Evolutionary conservation across 148 eudicot species (phyloP).

Genomic region (Salicornia ramosissima): DNA sequence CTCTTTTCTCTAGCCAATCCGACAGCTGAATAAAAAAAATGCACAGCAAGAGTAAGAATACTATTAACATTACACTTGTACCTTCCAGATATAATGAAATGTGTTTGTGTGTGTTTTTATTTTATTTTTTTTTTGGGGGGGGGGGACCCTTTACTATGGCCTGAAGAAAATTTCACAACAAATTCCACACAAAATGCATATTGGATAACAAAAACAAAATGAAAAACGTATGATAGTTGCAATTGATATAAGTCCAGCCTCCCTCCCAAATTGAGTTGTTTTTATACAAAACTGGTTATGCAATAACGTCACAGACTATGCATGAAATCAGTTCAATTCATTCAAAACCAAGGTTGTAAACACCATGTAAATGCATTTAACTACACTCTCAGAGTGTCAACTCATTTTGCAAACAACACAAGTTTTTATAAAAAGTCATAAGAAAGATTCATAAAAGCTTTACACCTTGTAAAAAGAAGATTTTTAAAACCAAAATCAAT

Average conservation of each 20-base stretch:
- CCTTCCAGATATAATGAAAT: background rate
- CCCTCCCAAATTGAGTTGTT: background rate
- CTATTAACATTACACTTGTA: background rate
- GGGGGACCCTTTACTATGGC: background rate
- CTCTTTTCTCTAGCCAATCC: conserved; percentile 67
- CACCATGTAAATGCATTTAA: background rate
- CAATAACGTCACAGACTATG: background rate
- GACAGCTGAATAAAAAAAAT: conserved; percentile 46
- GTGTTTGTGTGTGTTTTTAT: too few species aligned
- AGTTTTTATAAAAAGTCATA: too few species aligned
- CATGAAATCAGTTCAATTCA: background rate
- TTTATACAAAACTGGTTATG: too few species aligned
- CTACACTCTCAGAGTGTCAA: background rate
- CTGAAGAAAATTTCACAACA: background rate
- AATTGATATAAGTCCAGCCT: background rate
- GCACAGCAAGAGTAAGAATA: background rate
- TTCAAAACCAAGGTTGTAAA: background rate
- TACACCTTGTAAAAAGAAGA: too few species aligned
- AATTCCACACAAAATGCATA: background rate
- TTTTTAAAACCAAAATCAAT: too few species aligned
- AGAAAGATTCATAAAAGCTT: too few species aligned
- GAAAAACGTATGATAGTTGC: background rate
- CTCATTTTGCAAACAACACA: background rate
- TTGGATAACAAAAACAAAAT: background rate
- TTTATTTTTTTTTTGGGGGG: too few species aligned